These are phyloP conservation scores for Polychaeton citri DNA, from an alignment of 2,329 filamentous ascomycete genomes.

Conservation along the genomic window DNA sequence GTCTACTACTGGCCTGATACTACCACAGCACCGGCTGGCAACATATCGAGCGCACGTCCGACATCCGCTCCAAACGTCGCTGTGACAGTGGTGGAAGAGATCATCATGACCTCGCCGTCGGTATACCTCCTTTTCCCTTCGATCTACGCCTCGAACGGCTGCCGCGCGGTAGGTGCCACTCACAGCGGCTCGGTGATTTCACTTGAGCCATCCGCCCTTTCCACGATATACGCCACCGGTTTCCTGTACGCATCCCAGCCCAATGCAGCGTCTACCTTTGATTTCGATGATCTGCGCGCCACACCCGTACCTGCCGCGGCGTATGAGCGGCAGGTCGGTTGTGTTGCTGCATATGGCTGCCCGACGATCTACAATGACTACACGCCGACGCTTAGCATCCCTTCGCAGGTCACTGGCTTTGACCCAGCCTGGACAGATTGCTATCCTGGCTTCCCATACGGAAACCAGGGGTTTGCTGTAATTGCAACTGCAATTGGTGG, in stretches of 20 bases:
- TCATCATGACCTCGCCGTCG: conserved; percentile 10
- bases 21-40: neutral
- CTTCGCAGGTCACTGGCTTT: neutral
- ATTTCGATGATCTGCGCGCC: neutral
- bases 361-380: neutral
- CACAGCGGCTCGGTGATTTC: conserved; percentile 9
- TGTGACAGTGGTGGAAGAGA: conserved; percentile 3
- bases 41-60: too few species aligned
- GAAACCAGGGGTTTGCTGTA: neutral
- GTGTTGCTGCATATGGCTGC: neutral
- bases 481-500: neutral
- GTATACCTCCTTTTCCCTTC: conserved; percentile 12
- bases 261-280: neutral
- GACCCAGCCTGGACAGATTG: neutral
- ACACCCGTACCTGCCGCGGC: neutral
- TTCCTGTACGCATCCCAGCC: neutral
- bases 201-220: conserved; percentile 1
- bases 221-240: neutral
- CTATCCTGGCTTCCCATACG: neutral
- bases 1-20: neutral
- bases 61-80: neutral
- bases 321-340: neutral
- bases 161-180: conserved; percentile 5
- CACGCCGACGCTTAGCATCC: neutral
- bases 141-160: conserved; percentile 11